Evolutionary conservation across 2,329 filamentous ascomycete genomes (phyloP), one percentile per base, ranked within the genome.

Genomic region (Cladosporium sp.): DNA sequence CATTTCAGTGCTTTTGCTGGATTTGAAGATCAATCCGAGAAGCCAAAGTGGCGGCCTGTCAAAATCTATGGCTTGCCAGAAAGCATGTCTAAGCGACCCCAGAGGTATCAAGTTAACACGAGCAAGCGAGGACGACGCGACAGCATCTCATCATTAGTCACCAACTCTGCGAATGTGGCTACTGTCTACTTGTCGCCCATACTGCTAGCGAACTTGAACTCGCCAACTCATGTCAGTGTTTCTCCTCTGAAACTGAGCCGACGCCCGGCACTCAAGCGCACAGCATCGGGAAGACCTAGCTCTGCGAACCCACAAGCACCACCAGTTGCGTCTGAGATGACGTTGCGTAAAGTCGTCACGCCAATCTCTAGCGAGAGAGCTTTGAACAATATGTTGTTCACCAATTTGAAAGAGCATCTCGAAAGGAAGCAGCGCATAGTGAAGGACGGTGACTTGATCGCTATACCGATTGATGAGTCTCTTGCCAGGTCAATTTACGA

Each of bases 11-110:
- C 89, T 1, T 82, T 92, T 3, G 88, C 87, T 26, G 88, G 87
- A 68, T 91, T 89, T 69, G 86, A 85, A 7, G 83, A 86, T n/a
- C 80, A 84, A 11, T 84, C 88, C n/a, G 80, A 86, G 3, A 88
- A 91, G 55, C 69, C 86, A 41, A 82, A 86, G 59, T 97, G 92
- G 91, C 87, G 95, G 38, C 91, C 93, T 2, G 93, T 91, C 18
- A 92, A 92, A 72, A 90, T 98, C 3, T 99, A 92, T 76, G 93
- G 93, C 0, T 82, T 99, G 1, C 92, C 95, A 0, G 94, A 95
- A 73, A 88, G 85, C 58, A 73, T 88, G 72, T 80, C 83, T 2
- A 83, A 83, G 63, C 86, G 86, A 67, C 80, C 82, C 14, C 71
- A 70, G 28, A 81, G 85, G 36, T 88, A 88, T 74, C 81, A 84